These are phyloP conservation scores for Omphalotus olearius DNA, from an alignment of 1,284 basidiomycete species.

Conservation along the genomic window DNA sequence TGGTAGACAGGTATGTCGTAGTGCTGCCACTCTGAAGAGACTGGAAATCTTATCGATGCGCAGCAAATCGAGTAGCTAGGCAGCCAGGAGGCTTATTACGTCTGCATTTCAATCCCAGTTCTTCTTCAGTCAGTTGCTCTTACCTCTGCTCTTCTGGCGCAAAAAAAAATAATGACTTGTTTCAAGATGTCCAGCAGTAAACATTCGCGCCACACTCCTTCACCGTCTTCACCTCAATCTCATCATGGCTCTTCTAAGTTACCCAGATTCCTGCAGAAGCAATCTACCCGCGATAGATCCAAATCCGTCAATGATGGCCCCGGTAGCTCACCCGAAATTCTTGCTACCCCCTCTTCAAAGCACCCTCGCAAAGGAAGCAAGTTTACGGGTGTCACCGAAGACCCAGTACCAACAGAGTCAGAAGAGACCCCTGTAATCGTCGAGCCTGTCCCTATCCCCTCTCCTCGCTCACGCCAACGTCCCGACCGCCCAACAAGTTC, in stretches of 20 bases:
- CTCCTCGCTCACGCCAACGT: conserved; percentile 27
- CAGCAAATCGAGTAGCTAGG: conserved; percentile 2
- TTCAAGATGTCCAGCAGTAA: conserved; percentile 31
- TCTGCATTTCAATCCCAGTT: conserved; percentile 2
- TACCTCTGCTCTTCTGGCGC: background rate
- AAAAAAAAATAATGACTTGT: conserved; percentile 4
- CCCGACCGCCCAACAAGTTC: conserved; percentile 25
- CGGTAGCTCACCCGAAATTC: conserved; percentile 33
- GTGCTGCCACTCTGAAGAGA: background rate
- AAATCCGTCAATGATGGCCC: conserved; percentile 51
- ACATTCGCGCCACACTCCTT: conserved; percentile 32
- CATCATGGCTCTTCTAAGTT: conserved; percentile 45
- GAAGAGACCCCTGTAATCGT: conserved; percentile 27
- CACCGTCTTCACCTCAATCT: conserved; percentile 29
- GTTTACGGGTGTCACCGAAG: conserved; percentile 8
- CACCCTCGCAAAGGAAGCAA: conserved; percentile 9
- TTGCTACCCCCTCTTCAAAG: conserved; percentile 18
- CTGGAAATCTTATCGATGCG: conserved; percentile 9
- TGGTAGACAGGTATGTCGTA: conserved; percentile 3
- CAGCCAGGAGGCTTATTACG: conserved; percentile 10
- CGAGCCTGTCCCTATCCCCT: conserved; percentile 24
- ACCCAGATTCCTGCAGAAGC: conserved; percentile 64
- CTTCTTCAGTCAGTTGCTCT: conserved; percentile 4
- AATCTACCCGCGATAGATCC: conserved; percentile 49
- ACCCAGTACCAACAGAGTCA: conserved; percentile 14